phyloP scores from a whole-genome alignment of 2,329 filamentous ascomycete genomes.

The Anthostomella pinea region DNA sequence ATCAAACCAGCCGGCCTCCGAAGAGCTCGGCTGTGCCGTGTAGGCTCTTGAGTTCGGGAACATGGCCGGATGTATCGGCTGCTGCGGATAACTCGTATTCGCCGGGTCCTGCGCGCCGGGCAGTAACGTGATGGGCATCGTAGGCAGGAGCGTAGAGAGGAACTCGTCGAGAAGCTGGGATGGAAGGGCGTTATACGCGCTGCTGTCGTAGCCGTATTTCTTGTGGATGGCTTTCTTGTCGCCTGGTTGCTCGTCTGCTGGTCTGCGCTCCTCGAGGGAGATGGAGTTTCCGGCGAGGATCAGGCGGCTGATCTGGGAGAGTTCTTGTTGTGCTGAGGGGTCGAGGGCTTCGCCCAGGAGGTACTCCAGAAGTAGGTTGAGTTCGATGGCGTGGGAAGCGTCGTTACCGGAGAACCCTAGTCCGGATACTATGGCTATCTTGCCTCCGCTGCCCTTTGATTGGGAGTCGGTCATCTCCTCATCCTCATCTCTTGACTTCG shows the following conservation, averaged over 20 bases:
- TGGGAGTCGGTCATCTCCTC: slow-evolving; percentile 56
- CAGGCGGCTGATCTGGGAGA: slow-evolving; percentile 73
- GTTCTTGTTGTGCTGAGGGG: slow-evolving; percentile 53
- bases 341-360: slow-evolving; percentile 78
- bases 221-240: slow-evolving; percentile 54
- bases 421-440: slow-evolving; percentile 84
- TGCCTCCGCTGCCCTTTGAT: slow-evolving; percentile 39
- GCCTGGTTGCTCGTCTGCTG: slow-evolving; percentile 35
- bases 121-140: slow-evolving; percentile 83
- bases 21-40: slow-evolving; percentile 43
- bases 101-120: slow-evolving; percentile 84
- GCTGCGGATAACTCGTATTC: slow-evolving; percentile 86
- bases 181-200: slow-evolving; percentile 81
- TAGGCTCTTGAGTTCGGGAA: slow-evolving; percentile 76
- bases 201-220: slow-evolving; percentile 93
- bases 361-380: slow-evolving; percentile 80
- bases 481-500: slow-evolving; percentile 41
- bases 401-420: slow-evolving; percentile 76
- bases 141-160: slow-evolving; percentile 75
- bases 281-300: slow-evolving; percentile 93
- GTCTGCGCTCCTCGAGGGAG: slow-evolving; percentile 35
- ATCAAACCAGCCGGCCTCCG: slow-evolving; percentile 73
- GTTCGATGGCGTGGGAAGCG: slow-evolving; percentile 67
- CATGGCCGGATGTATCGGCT: slow-evolving; percentile 89
- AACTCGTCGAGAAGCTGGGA: slow-evolving; percentile 82